Evolutionary conservation across 1,284 basidiomycete genomes (phyloP), one percentile per base, ranked within the genome.

Genomic region (Trametes sp.): DNA sequence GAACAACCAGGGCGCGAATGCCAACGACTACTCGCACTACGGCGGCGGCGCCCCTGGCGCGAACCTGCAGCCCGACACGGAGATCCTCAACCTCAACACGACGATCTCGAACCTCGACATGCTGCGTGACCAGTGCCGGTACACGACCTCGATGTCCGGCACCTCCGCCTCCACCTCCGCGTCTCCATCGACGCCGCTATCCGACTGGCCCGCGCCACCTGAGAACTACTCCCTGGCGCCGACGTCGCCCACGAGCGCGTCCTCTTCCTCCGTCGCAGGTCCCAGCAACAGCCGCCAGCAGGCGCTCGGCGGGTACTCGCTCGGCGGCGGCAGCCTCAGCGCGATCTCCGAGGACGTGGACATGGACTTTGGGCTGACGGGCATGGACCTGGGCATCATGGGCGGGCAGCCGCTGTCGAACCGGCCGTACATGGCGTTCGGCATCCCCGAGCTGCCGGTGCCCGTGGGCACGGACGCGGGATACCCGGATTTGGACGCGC

Each of bases 341-440:
- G 50, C 42, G 23, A 54, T 62, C 55, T 28, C 59, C 13, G 61
- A 66, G 49, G 66, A 65, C 63, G 59, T 65, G 45, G 70, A 71
- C 21, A 72, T 71, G 71, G 71, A 71, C 54, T 66, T 70, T 53
- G 66, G 65, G 42, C 56, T 69, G 36, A 60, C 62, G 36, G 61
- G 59, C 53, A 69, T 71, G 66, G 68, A 66, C 48, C 64, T 71
- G 59, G 65, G 66, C 41, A 63, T 69, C 55, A 64, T 69, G 56
- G 59, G 63, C 36, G 67, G 67, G 48, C 64, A 64, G 63, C 68
- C 63, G 64, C 63, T 68, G 36, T 66, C 69, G 59, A 70, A 69
- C 61, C 51, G 63, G 57, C 67, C 67, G 57, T 69, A 63, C 65
- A 69, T 71, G 71, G 66, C 64, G 49, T 70, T 70, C 44, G 70